A percentile compares a stretch with the other conserved stretches of the same genome.
Evolutionary conservation across 2,329 filamentous ascomycete species (phyloP).

Genomic region (Aulographum hederae): DNA sequence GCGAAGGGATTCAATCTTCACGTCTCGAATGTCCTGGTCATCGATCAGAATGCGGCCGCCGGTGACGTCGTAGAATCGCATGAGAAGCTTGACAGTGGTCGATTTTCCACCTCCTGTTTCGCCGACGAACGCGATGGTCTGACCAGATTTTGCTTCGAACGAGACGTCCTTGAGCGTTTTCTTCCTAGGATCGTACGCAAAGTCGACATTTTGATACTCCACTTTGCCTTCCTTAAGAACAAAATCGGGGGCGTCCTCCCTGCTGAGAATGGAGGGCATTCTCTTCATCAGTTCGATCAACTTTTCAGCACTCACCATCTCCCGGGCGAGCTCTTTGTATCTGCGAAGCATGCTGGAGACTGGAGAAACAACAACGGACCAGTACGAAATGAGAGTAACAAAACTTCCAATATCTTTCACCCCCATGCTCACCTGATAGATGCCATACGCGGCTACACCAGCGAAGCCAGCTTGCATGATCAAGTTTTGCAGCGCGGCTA

Average conservation of each 20-base stretch:
- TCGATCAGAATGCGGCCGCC: constrained; percentile 37
- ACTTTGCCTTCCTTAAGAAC: constrained; percentile 29
- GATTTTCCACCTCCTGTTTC: constrained; percentile 46
- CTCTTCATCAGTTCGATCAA: constrained; percentile 38
- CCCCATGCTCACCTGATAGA: constrained; percentile 32
- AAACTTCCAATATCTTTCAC: constrained; percentile 38
- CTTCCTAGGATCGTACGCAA: constrained; percentile 36
- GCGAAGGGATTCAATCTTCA: constrained; percentile 39
- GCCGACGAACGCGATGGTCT: constrained; percentile 42
- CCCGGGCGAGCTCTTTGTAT: constrained; percentile 28
- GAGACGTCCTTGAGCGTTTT: constrained; percentile 30
- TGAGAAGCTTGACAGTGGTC: constrained; percentile 40
- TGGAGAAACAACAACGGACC: constrained; percentile 30
- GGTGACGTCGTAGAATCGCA: constrained; percentile 41
- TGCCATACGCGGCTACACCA: constrained; percentile 31
- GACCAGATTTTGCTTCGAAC: constrained; percentile 30
- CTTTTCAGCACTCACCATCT: constrained; percentile 47
- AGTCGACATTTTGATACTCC: constrained; percentile 34
- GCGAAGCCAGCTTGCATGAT: constrained; percentile 31
- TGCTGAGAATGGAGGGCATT: constrained; percentile 35
- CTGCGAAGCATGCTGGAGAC: constrained; percentile 31
- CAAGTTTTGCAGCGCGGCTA: constrained; percentile 23
- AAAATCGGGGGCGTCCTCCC: constrained; percentile 25
- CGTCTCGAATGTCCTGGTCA: constrained; percentile 38
- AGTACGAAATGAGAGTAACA: constrained; percentile 47